These are phyloP conservation scores for Botrytis cinerea DNA, from an alignment of 2,329 filamentous ascomycete species.

Conservation along the genomic window DNA sequence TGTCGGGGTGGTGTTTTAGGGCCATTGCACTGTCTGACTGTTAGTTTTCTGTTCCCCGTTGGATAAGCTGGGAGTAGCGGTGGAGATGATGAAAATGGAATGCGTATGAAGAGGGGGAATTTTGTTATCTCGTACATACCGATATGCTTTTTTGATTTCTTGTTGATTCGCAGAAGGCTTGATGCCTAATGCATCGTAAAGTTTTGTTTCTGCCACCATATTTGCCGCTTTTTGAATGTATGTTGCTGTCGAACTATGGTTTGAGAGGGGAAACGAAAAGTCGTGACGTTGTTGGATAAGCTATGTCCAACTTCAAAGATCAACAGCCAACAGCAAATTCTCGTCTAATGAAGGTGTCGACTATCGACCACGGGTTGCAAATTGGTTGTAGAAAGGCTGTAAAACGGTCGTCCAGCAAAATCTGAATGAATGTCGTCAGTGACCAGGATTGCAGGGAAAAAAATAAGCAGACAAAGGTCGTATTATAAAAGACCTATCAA, in stretches of 20 bases:
- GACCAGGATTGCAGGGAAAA: conserved; percentile 1
- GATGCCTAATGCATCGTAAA: conserved; percentile 84
- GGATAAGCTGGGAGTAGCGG: conserved; percentile 3
- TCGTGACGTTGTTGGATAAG: neutral
- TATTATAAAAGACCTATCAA: conserved; percentile 5
- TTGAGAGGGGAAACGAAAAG: neutral
- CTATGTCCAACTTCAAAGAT: neutral
- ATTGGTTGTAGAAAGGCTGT: neutral
- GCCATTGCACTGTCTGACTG: conserved; percentile 69
- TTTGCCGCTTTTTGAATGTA: conserved; percentile 38
- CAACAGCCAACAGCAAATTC: neutral
- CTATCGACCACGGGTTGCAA: neutral
- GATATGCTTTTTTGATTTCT: conserved; percentile 96
- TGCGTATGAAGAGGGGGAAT: neutral
- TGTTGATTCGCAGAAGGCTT: conserved; percentile 81
- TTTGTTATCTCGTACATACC: conserved; percentile 53
- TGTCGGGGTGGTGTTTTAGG: conserved; percentile 93
- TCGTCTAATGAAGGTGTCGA: neutral
- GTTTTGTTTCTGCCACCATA: conserved; percentile 94
- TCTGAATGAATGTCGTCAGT: conserved; percentile 18
- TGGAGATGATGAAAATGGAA: neutral
- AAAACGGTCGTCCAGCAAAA: neutral
- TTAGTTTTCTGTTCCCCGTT: conserved; percentile 26
- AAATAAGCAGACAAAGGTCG: conserved; percentile 8
- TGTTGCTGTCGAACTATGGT: neutral